Percentiles rank a stretch among this genome's conserved stretches.
These are phyloP conservation scores for Spencermartinsiella europaea DNA, from an alignment of 805 yeast species.

Conservation along the genomic window DNA sequence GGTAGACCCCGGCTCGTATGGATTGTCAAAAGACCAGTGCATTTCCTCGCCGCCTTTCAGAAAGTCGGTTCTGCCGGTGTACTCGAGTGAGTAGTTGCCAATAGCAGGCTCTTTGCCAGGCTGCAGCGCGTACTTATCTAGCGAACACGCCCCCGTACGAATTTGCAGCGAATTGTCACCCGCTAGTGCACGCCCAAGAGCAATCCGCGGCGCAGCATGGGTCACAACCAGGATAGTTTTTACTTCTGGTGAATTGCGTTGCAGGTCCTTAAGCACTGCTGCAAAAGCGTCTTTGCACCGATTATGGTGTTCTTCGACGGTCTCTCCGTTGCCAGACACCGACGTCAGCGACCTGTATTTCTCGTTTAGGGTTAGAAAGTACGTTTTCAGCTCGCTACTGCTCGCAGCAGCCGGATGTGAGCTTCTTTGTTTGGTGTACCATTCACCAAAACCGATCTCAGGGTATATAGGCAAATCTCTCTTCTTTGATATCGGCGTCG, in stretches of 20 bases:
- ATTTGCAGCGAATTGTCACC: slow-evolving; percentile 47
- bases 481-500: slow-evolving; percentile 58
- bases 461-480: slow-evolving; percentile 55
- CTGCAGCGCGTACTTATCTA: slow-evolving; percentile 52
- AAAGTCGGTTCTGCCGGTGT: slow-evolving; percentile 72
- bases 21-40: slow-evolving; percentile 79
- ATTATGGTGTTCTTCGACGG: slow-evolving; percentile 58
- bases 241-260: slow-evolving; percentile 51
- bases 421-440: slow-evolving; percentile 58
- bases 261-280: slow-evolving; percentile 53
- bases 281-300: slow-evolving; percentile 56
- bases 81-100: slow-evolving; percentile 52
- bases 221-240: slow-evolving; percentile 68
- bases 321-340: slow-evolving; percentile 70
- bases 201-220: slow-evolving; percentile 92
- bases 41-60: slow-evolving; percentile 79
- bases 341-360: slow-evolving; percentile 51
- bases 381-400: slow-evolving; percentile 42
- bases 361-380: slow-evolving; percentile 46
- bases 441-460: slow-evolving; percentile 88
- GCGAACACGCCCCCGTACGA: slow-evolving; percentile 79
- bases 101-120: slow-evolving; percentile 22
- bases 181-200: slow-evolving; percentile 72
- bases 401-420: slow-evolving; percentile 63
- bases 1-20: slow-evolving; percentile 76